phyloP scores from a whole-genome alignment of 495 filamentous ascomycete genomes.

The Clohesyomyces aquaticus region DNA sequence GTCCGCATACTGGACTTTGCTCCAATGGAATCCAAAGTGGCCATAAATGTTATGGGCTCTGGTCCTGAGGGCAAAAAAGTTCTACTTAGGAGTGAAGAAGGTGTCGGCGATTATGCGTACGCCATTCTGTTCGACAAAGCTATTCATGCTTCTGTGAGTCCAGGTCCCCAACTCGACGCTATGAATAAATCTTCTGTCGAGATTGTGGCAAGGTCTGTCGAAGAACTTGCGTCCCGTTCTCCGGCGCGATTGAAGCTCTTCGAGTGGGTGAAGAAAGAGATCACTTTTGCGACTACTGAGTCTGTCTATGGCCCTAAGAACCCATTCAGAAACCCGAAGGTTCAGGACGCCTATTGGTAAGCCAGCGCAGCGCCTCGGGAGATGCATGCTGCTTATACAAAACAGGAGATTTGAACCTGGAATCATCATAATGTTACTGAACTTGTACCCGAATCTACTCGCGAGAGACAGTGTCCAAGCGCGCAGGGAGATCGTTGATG shows the following conservation, averaged over 20 bases:
- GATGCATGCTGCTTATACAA: background rate
- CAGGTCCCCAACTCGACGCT: constrained; percentile 46
- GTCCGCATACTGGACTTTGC: constrained; percentile 47
- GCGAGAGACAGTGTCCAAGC: constrained; percentile 47
- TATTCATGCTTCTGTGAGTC: constrained; percentile 45
- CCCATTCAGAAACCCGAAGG: constrained; percentile 50
- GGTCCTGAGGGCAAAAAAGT: constrained; percentile 44
- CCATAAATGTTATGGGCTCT: constrained; percentile 41
- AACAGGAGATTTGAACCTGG: constrained; percentile 53
- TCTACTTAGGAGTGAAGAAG: constrained; percentile 40
- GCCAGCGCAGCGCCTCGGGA: background rate
- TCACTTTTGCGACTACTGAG: constrained; percentile 55
- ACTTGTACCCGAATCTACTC: constrained; percentile 4
- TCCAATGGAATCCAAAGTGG: constrained; percentile 49
- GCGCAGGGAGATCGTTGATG: constrained; percentile 46
- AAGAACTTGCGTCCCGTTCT: constrained; percentile 24
- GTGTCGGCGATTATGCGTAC: constrained; percentile 44
- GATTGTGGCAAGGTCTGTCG: constrained; percentile 38
- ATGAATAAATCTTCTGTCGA: constrained; percentile 50
- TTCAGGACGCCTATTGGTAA: constrained; percentile 55
- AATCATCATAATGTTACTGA: constrained; percentile 49
- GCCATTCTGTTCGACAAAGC: constrained; percentile 43
- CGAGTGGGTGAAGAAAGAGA: constrained; percentile 51
- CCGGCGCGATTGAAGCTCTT: constrained; percentile 23
- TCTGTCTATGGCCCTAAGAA: constrained; percentile 56